Percentiles rank a stretch among this genome's conserved stretches.
Conservation (phyloP, 2,329 filamentous ascomycete genomes). For the Ceratocystis ficicola region DNA sequence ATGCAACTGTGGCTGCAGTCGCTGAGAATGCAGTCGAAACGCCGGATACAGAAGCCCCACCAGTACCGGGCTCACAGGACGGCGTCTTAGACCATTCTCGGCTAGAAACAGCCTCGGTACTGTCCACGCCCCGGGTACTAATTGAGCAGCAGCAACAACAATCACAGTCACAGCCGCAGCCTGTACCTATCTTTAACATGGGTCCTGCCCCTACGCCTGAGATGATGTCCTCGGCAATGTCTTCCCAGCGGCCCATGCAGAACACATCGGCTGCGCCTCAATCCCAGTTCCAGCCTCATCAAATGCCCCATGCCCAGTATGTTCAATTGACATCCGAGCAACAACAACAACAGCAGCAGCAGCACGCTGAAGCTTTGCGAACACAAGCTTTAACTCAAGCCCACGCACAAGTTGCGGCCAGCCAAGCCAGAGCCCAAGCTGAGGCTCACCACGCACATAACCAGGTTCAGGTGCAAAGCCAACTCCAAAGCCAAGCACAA, state of each 20-base stretch:
- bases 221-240: constrained; percentile 12
- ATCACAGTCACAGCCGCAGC: background rate
- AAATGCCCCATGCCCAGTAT: constrained; percentile 3
- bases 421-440: constrained; percentile 16
- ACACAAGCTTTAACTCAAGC: constrained; percentile 15
- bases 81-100: background rate
- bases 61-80: background rate
- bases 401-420: constrained; percentile 6
- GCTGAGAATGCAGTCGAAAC: background rate
- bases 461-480: constrained; percentile 10
- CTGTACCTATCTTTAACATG: background rate
- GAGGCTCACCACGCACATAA: constrained; percentile 13
- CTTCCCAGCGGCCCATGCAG: constrained; percentile 8
- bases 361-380: constrained; percentile 12
- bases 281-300: constrained; percentile 4
- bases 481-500: constrained; percentile 4
- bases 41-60: background rate
- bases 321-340: constrained; percentile 10
- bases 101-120: background rate
- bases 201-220: constrained; percentile 10
- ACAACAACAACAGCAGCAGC: constrained; percentile 12
- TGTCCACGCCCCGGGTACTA: background rate
- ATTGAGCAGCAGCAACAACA: background rate
- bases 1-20: background rate
- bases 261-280: constrained; percentile 2